Evolutionary conservation across 129 eudicot species (phyloP).

Genomic region (Flaveria sonorensis): DNA sequence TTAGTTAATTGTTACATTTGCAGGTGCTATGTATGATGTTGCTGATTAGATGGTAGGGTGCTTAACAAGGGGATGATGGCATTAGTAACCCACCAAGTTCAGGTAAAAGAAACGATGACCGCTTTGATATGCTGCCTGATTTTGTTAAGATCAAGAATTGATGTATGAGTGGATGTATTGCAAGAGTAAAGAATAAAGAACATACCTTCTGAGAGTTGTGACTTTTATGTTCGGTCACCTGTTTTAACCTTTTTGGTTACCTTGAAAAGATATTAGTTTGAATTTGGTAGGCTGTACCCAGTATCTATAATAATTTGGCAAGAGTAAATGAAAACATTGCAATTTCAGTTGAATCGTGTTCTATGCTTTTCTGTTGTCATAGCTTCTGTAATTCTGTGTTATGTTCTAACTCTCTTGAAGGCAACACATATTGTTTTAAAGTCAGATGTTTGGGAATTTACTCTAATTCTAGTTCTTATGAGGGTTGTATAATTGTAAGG

Average conservation of each 20-base stretch:
- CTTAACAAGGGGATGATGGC: conserved; percentile 57
- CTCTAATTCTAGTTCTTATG: background rate
- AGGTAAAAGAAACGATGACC: conserved; percentile 36
- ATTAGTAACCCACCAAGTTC: conserved; percentile 63
- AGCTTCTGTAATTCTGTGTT: background rate
- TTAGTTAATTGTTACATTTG: conserved; percentile 17
- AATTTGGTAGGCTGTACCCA: background rate
- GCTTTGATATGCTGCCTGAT: background rate
- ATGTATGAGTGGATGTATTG: conserved; percentile 19
- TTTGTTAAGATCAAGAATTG: conserved; percentile 2
- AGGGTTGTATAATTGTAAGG: background rate
- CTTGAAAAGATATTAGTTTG: background rate
- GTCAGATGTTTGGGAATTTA: conserved; percentile 6
- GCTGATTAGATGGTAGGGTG: conserved; percentile 43
- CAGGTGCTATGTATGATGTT: conserved; percentile 39
- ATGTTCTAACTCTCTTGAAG: background rate
- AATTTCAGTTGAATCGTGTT: background rate
- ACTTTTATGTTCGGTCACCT: background rate
- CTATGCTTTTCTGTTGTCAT: background rate
- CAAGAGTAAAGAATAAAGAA: conserved; percentile 6
- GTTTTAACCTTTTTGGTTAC: background rate
- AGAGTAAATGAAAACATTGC: background rate
- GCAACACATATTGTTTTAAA: background rate
- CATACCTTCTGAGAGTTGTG: background rate
- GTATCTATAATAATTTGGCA: background rate